Evolutionary conservation across 371 early-diverging fungal genomes (phyloP).

Genomic region (Mortierella sp.): DNA sequence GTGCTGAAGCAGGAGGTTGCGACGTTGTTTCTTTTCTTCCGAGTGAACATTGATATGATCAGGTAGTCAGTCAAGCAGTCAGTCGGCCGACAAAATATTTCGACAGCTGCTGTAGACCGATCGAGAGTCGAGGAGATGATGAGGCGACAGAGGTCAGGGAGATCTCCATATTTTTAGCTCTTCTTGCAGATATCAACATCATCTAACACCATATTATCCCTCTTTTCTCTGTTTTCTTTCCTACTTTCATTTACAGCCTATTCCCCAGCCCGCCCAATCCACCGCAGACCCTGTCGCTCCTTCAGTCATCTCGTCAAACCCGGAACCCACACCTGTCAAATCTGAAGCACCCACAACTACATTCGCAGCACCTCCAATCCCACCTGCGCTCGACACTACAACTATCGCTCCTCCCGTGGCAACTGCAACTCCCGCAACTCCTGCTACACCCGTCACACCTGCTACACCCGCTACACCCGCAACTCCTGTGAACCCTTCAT

Average conservation of each 20-base stretch:
- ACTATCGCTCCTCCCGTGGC: neutral
- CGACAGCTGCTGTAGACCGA: neutral
- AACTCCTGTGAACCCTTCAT: conserved; percentile 1
- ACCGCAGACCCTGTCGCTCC: neutral
- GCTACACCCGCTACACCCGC: neutral
- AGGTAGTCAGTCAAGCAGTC: neutral
- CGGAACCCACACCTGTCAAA: neutral
- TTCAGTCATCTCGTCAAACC: neutral
- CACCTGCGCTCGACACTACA: neutral
- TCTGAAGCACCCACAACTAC: neutral
- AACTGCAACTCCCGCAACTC: neutral
- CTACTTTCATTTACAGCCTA: neutral
- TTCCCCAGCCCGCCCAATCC: neutral
- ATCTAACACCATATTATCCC: neutral
- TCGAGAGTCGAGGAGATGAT: neutral
- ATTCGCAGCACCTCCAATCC: neutral
- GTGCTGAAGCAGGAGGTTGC: neutral
- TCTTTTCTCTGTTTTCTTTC: too few species aligned
- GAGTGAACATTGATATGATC: neutral
- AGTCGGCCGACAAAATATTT: neutral
- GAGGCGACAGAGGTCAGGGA: neutral
- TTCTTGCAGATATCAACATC: neutral
- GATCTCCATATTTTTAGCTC: neutral
- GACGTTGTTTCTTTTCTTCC: neutral
- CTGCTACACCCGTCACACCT: neutral